Base-by-base conservation (phyloP, 257 asterid genomes). In the Forsythia viridissima region DNA sequence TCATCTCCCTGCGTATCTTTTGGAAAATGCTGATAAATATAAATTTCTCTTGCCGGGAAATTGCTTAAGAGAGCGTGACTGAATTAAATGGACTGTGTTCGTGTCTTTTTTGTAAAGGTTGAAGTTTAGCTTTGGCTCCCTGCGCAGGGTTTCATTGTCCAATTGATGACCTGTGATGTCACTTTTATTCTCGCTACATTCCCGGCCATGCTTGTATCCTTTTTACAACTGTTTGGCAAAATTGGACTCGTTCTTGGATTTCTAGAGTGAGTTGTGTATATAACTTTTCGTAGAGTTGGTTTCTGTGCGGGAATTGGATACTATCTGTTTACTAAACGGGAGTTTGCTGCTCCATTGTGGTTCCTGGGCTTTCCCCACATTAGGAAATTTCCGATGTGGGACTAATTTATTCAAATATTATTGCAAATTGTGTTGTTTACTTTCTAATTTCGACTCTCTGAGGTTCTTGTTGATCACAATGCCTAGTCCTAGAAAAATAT, bases 11-110 rank as follows among this genome's bases (percentile, higher is more conserved):
- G 83, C 91, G 0, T 79, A 87, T 87, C 88, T 94, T 65, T 82
- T 90, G 80, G 92, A 92, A 48, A 87, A 88, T 44, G 91, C 95
- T 4, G 95, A 91, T 51, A 78, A 75, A 75, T 86, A 85, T 79
- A 92, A 85, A 70, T 94, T 82, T 80, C 94, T 94, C 71, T 83
- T 94, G 79, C 98, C 98, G 0, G 96, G 97, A 75, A 92, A 94
- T 74, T 94, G 98, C 86, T 65, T 75, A 59, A 82, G 98, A 84
- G 96, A 92, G 87, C 82, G 87, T 72, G 87, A 90, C 76, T 91
- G 87, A 86, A 24, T 67, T 12, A 4, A 48, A 34, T 16, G 61
- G 78, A 75, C 71, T 21, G n/a, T 69, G n/a, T 69, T 18, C 2
- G 8, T 71, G 72, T 30, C 79, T 73, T 73, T 78, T 78, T 71